phyloP scores from a whole-genome alignment of 352 stramenopile genomes.

The Globisporangium rhizosaccharum region DNA sequence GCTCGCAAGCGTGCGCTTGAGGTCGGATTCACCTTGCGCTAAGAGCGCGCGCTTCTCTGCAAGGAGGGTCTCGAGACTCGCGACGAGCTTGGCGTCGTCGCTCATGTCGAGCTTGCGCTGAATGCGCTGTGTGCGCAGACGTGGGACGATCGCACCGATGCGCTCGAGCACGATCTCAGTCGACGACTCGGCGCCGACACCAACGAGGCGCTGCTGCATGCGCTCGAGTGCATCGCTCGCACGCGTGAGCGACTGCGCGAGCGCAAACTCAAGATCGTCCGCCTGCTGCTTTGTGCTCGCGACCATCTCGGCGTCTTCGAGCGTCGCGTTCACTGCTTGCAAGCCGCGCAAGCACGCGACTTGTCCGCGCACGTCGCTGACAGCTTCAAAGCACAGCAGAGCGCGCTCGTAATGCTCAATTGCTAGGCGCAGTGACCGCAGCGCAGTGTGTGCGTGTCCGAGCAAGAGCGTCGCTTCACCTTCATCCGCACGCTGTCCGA shows the following conservation, averaged over 20 bases:
- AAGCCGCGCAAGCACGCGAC: constrained; percentile 53
- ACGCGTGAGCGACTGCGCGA: constrained; percentile 42
- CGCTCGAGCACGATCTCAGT: constrained; percentile 57
- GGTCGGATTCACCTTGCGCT: constrained; percentile 49
- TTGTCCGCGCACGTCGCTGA: constrained; percentile 37
- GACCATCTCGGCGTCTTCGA: constrained; percentile 51
- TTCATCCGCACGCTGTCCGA: constrained; percentile 27
- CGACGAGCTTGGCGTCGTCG: constrained; percentile 48
- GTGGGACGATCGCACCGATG: constrained; percentile 57
- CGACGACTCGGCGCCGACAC: constrained; percentile 54
- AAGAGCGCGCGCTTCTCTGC: constrained; percentile 52
- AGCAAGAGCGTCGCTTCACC: constrained; percentile 25
- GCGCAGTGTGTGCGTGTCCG: constrained; percentile 29
- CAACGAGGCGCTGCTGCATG: constrained; percentile 54
- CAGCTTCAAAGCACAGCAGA: constrained; percentile 44
- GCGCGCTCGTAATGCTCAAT: constrained; percentile 56
- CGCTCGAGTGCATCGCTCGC: constrained; percentile 30
- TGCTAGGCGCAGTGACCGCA: constrained; percentile 37
- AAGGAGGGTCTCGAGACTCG: constrained; percentile 48
- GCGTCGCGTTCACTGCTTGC: constrained; percentile 33
- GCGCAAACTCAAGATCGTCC: constrained; percentile 61
- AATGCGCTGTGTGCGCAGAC: constrained; percentile 52
- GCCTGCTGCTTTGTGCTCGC: constrained; percentile 37
- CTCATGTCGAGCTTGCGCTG: constrained; percentile 45
- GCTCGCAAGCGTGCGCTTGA: constrained; percentile 59